phyloP scores from a whole-genome alignment of 306 rosid genomes.

The Urtica urens region DNA sequence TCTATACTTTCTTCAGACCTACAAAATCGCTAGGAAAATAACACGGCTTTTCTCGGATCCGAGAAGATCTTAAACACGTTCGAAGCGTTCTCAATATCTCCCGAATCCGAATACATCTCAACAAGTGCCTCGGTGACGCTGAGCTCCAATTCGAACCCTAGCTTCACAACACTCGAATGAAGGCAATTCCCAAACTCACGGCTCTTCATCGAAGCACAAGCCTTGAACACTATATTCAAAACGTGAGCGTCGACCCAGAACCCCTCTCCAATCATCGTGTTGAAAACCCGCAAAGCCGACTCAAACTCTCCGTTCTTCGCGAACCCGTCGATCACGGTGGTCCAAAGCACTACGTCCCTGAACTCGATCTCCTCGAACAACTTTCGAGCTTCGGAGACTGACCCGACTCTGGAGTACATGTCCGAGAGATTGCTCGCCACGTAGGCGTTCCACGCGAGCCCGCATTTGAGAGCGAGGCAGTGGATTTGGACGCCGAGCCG shows the following conservation, averaged over 20 bases:
- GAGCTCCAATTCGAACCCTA: constrained; percentile 31
- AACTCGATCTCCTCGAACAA: constrained; percentile 40
- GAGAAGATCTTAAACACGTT: constrained; percentile 22
- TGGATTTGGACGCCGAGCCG: constrained; percentile 41
- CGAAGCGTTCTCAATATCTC: constrained; percentile 40
- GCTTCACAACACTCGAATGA: constrained; percentile 36
- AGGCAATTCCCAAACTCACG: constrained; percentile 30
- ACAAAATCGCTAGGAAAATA: constrained; percentile 39
- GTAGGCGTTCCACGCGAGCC: constrained; percentile 26
- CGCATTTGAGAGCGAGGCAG: constrained; percentile 32
- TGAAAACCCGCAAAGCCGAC: constrained; percentile 31
- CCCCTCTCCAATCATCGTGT: constrained; percentile 33
- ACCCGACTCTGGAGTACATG: constrained; percentile 43
- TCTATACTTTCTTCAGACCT: too few relatives aligned
- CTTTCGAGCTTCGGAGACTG: constrained; percentile 32
- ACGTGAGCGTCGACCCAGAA: constrained; percentile 35
- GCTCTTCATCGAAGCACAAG: constrained; percentile 31
- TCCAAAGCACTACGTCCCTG: constrained; percentile 52
- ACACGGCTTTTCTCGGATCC: constrained; percentile 31
- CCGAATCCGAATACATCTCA: constrained; percentile 37
- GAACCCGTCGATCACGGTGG: constrained; percentile 47
- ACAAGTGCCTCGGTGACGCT: constrained; percentile 33
- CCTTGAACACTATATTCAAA: constrained; percentile 32
- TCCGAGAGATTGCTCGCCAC: constrained; percentile 50
- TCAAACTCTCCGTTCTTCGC: constrained; percentile 35